Conservation (phyloP, 2,329 filamentous ascomycete genomes). For the Hypomyces perniciosus region DNA sequence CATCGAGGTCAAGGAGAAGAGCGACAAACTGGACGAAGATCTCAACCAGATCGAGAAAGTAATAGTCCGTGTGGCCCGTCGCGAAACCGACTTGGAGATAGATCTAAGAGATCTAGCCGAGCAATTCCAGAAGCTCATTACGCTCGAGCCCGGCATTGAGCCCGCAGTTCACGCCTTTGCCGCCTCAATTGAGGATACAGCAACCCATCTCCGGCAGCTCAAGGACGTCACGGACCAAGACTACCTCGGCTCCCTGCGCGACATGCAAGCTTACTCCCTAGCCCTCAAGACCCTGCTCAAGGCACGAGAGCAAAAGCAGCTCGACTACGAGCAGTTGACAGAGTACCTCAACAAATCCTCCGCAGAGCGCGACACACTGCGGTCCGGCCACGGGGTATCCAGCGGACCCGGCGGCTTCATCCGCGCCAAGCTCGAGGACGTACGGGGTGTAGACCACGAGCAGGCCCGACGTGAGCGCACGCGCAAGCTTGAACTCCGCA, state of each 20-base stretch:
- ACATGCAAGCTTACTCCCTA: conserved; percentile 93
- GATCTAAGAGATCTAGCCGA: conserved; percentile 87
- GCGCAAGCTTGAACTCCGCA: conserved; percentile 84
- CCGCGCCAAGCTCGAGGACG: conserved; percentile 91
- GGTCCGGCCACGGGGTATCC: conserved; percentile 48
- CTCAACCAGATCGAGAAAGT: conserved; percentile 91
- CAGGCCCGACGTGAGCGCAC: conserved; percentile 80
- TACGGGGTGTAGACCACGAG: conserved; percentile 93
- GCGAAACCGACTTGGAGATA: conserved; percentile 78
- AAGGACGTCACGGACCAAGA: conserved; percentile 92
- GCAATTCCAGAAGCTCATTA: conserved; percentile 90
- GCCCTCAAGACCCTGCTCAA: conserved; percentile 84
- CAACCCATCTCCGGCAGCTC: conserved; percentile 68
- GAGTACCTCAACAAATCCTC: conserved; percentile 93
- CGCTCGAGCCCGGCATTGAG: conserved; percentile 82
- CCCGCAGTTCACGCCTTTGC: conserved; percentile 79
- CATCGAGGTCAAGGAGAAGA: conserved; percentile 85
- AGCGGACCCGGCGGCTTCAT: conserved; percentile 78
- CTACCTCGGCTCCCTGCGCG: conserved; percentile 84
- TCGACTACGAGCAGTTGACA: conserved; percentile 92
- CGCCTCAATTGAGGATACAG: conserved; percentile 76
- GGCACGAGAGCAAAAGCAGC: conserved; percentile 92
- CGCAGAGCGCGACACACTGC: conserved; percentile 73
- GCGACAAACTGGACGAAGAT: conserved; percentile 91
- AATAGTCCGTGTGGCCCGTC: conserved; percentile 80